Evolutionary conservation across 805 yeast species (phyloP).

Genomic region (Pichia manshurica): DNA sequence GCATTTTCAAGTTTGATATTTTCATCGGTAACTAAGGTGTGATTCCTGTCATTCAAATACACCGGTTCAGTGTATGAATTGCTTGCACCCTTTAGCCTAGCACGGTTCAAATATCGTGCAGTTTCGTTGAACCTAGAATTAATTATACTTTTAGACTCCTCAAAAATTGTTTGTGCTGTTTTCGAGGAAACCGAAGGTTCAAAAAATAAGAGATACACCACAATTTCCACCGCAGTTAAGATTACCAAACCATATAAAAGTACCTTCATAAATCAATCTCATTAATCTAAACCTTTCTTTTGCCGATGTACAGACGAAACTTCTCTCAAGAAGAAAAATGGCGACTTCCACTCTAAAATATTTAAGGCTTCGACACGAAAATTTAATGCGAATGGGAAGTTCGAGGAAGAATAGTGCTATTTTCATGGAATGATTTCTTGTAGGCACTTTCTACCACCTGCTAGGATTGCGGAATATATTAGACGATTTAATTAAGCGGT

Average conservation of each 20-base stretch:
- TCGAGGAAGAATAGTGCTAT: too few species aligned
- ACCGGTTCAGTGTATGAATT: conserved; percentile 33
- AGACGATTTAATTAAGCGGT: too few species aligned
- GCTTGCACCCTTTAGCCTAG: conserved; percentile 32
- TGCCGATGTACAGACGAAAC: neutral
- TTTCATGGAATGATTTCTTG: too few species aligned
- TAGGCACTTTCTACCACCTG: too few species aligned
- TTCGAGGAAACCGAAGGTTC: neutral
- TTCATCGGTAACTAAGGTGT: neutral
- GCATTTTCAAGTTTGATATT: conserved; percentile 63
- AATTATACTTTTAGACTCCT: conserved; percentile 11
- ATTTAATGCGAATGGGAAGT: too few species aligned
- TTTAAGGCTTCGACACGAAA: too few species aligned
- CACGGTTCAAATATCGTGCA: conserved; percentile 9
- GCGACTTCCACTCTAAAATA: too few species aligned
- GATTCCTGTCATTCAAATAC: conserved; percentile 20
- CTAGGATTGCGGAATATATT: too few species aligned
- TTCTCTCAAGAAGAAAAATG: too few species aligned
- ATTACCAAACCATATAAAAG: neutral
- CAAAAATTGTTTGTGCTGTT: conserved; percentile 3
- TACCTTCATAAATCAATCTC: neutral
- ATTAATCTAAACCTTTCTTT: neutral
- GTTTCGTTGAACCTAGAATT: conserved; percentile 14
- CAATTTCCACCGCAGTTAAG: neutral
- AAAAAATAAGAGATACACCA: neutral